Evolutionary conservation across 768 basidiomycete genomes (phyloP).

Genomic region (Mycena alexandri): DNA sequence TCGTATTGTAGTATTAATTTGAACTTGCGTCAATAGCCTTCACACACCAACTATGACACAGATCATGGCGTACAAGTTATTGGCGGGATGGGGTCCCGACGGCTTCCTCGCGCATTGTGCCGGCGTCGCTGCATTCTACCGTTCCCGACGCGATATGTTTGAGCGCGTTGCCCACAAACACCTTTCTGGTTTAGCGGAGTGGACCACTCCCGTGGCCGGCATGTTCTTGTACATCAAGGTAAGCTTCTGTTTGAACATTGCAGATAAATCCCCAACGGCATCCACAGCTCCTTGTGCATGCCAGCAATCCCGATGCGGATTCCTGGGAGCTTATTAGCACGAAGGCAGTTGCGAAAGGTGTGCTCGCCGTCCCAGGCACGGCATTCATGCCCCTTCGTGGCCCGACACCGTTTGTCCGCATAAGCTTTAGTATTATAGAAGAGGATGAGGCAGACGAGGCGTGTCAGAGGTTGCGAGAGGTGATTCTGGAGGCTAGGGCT

Average conservation of each 20-base stretch:
- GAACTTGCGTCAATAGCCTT: conserved; percentile 51
- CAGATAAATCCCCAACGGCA: too few species aligned
- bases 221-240: conserved; percentile 79
- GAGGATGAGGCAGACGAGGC: conserved; percentile 33
- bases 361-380: conserved; percentile 34
- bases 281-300: conserved; percentile 20
- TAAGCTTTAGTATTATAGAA: conserved; percentile 36
- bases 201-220: conserved; percentile 67
- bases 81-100: conserved; percentile 69
- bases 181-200: conserved; percentile 71
- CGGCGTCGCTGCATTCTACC: conserved; percentile 70
- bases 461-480: conserved; percentile 32
- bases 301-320: neutral
- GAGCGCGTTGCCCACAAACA: conserved; percentile 70
- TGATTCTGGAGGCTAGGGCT: conserved; percentile 28
- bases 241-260: neutral
- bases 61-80: conserved; percentile 59
- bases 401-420: conserved; percentile 28
- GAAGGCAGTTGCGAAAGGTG: conserved; percentile 30
- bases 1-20: too few species aligned
- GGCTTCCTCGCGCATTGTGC: conserved; percentile 71
- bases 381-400: conserved; percentile 36
- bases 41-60: conserved; percentile 63
- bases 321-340: neutral
- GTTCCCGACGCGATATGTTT: conserved; percentile 69